Conservation (phyloP, 306 rosid species). For the Phaseolus lunatus region DNA sequence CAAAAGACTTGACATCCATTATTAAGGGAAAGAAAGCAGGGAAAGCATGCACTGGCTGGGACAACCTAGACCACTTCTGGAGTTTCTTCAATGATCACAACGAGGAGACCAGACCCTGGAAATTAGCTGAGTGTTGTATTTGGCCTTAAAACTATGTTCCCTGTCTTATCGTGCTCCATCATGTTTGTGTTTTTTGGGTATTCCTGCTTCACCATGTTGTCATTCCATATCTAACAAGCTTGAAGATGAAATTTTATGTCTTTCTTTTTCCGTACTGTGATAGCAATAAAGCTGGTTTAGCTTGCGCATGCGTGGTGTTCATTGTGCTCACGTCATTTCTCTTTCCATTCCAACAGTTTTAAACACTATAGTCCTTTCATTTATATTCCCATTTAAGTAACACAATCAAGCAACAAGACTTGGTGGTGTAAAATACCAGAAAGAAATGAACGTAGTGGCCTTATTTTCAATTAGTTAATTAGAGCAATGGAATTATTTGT, state of each 20-base stretch:
- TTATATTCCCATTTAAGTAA: not conserved
- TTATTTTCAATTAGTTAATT: not conserved
- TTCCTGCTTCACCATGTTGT: not conserved
- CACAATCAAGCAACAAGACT: not conserved
- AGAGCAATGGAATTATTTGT: constrained; percentile 21
- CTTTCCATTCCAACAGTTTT: not conserved
- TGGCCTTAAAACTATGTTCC: constrained; percentile 43
- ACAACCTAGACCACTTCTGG: constrained; percentile 41
- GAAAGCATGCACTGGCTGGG: constrained; percentile 27
- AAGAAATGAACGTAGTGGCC: not conserved
- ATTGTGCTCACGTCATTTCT: not conserved
- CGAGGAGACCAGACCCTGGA: constrained; percentile 48
- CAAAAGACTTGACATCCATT: not conserved
- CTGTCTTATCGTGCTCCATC: not conserved
- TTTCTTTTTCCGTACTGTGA: not conserved
- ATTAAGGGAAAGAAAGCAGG: constrained; percentile 25
- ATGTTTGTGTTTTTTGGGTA: not conserved
- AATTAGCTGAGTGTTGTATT: constrained; percentile 41
- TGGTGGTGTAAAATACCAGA: not conserved
- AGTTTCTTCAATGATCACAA: constrained; percentile 8
- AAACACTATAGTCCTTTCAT: not conserved
- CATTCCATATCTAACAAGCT: constrained; percentile 4
- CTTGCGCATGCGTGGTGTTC: constrained; percentile 10
- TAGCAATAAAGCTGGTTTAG: not conserved
- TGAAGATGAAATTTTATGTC: not conserved